These are phyloP conservation scores for Diplodia scrobiculata DNA, from an alignment of 2,329 filamentous ascomycete species.

Conservation along the genomic window DNA sequence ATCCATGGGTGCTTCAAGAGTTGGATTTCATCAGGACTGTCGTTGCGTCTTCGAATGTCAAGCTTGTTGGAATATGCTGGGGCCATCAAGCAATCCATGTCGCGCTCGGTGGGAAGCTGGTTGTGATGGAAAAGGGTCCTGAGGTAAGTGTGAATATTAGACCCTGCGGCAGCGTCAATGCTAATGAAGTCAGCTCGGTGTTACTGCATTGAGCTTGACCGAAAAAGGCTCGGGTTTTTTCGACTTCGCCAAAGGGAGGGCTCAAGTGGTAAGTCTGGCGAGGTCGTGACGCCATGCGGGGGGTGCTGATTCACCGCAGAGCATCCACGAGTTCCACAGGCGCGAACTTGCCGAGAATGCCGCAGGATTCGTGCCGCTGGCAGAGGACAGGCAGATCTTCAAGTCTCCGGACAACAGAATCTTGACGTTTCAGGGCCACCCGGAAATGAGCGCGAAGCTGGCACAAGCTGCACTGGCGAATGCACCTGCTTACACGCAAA, in stretches of 20 bases:
- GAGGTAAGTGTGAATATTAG: conserved; percentile 4
- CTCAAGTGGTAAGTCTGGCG: not conserved
- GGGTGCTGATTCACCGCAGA: conserved; percentile 2
- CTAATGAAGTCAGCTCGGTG: conserved; percentile 14
- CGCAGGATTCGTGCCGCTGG: conserved; percentile 22
- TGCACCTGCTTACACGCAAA: conserved; percentile 17
- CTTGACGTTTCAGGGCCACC: conserved; percentile 29
- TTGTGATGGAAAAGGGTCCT: conserved; percentile 19
- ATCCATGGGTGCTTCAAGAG: conserved; percentile 26
- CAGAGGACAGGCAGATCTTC: conserved; percentile 18
- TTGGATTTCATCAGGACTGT: conserved; percentile 13
- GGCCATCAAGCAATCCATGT: conserved; percentile 27
- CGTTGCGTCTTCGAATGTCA: conserved; percentile 8
- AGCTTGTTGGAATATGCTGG: conserved; percentile 26
- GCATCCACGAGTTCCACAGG: conserved; percentile 26
- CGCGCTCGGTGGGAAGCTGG: conserved; percentile 21
- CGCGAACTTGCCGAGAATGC: conserved; percentile 19
- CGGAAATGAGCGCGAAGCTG: conserved; percentile 26
- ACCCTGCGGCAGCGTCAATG: not conserved
- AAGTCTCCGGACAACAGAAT: conserved; percentile 24
- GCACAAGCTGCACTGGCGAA: conserved; percentile 19
- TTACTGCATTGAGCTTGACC: conserved; percentile 10
- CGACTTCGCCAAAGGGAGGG: conserved; percentile 15
- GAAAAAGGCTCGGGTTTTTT: conserved; percentile 13
- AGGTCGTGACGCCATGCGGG: not conserved